Evolutionary conservation across 2,329 filamentous ascomycete genomes (phyloP).

Genomic region (Pyricularia sp.): DNA sequence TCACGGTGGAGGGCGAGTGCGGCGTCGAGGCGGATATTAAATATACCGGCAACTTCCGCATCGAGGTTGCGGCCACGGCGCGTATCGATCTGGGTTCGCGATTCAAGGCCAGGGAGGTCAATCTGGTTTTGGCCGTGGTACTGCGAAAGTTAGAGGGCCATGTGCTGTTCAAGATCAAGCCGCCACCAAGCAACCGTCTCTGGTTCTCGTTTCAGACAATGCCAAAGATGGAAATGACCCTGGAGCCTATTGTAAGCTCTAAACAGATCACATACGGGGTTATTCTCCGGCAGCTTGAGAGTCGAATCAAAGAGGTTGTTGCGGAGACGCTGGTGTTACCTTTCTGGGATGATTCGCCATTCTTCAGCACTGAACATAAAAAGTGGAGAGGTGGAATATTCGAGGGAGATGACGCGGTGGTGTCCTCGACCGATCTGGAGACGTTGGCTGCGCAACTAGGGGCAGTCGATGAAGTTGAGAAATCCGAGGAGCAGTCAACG

Average conservation of each 20-base stretch:
- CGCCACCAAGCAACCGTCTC: slow-evolving; percentile 86
- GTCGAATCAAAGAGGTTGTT: slow-evolving; percentile 83
- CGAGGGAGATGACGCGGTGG: slow-evolving; percentile 37
- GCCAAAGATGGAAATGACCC: slow-evolving; percentile 86
- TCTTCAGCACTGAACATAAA: slow-evolving; percentile 69
- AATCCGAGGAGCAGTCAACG: slow-evolving; percentile 27
- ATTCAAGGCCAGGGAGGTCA: slow-evolving; percentile 84
- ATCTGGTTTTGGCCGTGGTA: slow-evolving; percentile 74
- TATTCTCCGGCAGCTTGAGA: slow-evolving; percentile 87
- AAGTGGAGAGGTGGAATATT: slow-evolving; percentile 77
- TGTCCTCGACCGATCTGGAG: slow-evolving; percentile 22
- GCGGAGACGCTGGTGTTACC: slow-evolving; percentile 83
- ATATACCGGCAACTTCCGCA: slow-evolving; percentile 77
- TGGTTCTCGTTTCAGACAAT: slow-evolving; percentile 93
- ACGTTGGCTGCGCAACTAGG: slow-evolving; percentile 25
- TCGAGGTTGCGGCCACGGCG: slow-evolving; percentile 86
- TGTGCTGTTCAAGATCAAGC: slow-evolving; percentile 74
- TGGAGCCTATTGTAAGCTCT: slow-evolving; percentile 90
- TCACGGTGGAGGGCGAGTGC: slow-evolving; percentile 85
- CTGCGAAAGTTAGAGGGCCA: slow-evolving; percentile 79
- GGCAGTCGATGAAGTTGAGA: slow-evolving; percentile 33
- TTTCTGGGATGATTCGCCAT: slow-evolving; percentile 93
- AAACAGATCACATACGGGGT: slow-evolving; percentile 91
- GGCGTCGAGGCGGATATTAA: slow-evolving; percentile 75
- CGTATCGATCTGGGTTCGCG: slow-evolving; percentile 79